Conservation (phyloP, 2,329 filamentous ascomycete genomes). For the Phialocephala subalpina region DNA sequence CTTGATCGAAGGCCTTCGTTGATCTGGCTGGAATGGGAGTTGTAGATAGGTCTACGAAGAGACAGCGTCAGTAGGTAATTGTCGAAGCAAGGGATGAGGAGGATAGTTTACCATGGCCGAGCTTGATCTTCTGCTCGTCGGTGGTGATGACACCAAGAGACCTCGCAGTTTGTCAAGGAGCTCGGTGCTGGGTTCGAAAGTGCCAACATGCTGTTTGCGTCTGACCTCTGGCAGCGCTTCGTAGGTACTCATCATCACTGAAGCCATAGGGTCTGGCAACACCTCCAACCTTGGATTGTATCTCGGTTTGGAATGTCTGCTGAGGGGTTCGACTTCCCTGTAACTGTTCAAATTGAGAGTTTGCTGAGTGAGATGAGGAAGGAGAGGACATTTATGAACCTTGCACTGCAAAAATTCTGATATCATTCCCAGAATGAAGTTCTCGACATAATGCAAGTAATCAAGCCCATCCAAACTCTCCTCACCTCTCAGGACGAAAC, state of each 20-base stretch:
- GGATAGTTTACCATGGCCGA: neutral
- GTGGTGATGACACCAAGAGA: neutral
- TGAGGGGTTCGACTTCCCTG: neutral
- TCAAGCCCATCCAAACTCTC: neutral
- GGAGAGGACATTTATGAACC: neutral
- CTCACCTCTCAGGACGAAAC: neutral
- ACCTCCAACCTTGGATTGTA: neutral
- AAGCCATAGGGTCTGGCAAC: neutral
- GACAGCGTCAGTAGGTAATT: neutral
- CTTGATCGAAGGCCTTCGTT: neutral
- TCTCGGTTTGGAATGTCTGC: neutral
- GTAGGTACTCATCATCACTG: slow-evolving; percentile 10
- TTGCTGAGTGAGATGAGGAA: neutral
- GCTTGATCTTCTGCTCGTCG: neutral
- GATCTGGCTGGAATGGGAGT: slow-evolving; percentile 10
- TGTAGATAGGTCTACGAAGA: neutral
- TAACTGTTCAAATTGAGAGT: neutral
- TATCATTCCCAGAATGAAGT: neutral
- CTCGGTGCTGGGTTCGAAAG: slow-evolving; percentile 9
- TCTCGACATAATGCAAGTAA: neutral
- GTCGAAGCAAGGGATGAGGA: neutral
- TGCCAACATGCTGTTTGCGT: slow-evolving; percentile 14
- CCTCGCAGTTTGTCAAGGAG: slow-evolving; percentile 2
- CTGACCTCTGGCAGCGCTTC: slow-evolving; percentile 5
- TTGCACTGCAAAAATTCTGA: neutral